A percentile compares a stretch with the other conserved stretches of the same genome.
Evolutionary conservation across 1,139 yeast species (phyloP).

Genomic region (Pichia cactophila): DNA sequence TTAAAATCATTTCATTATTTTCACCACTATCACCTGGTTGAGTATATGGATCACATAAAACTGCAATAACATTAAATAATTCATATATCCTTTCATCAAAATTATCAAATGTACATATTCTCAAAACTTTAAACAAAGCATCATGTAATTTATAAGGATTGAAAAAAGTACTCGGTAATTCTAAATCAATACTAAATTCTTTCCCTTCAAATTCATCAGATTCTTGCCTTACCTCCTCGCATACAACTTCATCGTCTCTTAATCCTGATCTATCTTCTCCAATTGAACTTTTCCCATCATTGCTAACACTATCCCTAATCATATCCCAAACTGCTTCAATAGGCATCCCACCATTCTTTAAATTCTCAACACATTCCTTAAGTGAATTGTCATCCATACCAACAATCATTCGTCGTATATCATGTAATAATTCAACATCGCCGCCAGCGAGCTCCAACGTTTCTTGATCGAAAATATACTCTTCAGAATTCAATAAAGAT

Average conservation of each 20-base stretch:
- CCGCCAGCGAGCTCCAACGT: conserved; percentile 2
- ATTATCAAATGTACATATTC: conserved; percentile 13
- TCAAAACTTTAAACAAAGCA: conserved; percentile 19
- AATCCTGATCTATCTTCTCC: background rate
- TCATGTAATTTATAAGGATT: conserved; percentile 22
- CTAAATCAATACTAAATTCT: conserved; percentile 23
- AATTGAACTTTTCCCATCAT: background rate
- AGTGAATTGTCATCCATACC: conserved; percentile 4
- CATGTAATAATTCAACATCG: conserved; percentile 1
- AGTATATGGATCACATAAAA: conserved; percentile 57
- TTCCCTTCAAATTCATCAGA: conserved; percentile 12
- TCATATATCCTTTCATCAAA: conserved; percentile 12
- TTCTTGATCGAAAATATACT: background rate
- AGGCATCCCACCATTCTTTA: background rate
- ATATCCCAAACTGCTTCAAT: background rate
- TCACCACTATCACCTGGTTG: conserved; percentile 60
- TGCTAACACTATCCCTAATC: background rate
- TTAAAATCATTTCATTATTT: conserved; percentile 33
- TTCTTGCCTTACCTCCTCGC: background rate
- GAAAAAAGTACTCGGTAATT: conserved; percentile 17
- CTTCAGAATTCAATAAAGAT: background rate
- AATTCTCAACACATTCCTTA: conserved; percentile 2
- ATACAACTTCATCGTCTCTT: conserved; percentile 2
- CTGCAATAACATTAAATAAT: conserved; percentile 30
- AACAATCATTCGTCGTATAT: conserved; percentile 1